Evolutionary conservation across 306 rosid genomes (phyloP).

Genomic region (Senna siamea): DNA sequence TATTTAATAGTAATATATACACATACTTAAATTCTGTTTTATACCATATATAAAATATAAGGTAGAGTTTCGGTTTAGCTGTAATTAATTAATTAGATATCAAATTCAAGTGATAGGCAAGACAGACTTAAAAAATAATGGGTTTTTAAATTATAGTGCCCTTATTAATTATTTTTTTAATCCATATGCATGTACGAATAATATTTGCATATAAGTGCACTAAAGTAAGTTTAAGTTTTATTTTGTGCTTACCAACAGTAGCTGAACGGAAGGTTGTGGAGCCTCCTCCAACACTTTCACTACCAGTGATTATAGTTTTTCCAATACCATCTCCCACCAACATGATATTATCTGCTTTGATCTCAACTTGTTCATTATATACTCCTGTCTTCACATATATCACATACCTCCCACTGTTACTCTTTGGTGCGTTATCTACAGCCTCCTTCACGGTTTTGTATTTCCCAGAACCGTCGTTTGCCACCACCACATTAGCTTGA

Average conservation of each 20-base stretch:
- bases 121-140: too few species aligned
- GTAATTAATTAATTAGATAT: too few species aligned
- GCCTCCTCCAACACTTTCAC: constrained; percentile 24
- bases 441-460: constrained; percentile 54
- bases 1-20: too few species aligned
- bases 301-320: constrained; percentile 6
- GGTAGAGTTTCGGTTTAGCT: too few species aligned
- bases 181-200: too few species aligned
- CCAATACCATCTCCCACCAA: constrained; percentile 23
- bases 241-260: constrained; percentile 66
- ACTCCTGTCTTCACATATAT: constrained; percentile 65
- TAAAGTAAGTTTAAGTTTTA: too few species aligned
- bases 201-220: too few species aligned
- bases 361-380: constrained; percentile 49
- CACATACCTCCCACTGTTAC: constrained; percentile 51
- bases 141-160: too few species aligned
- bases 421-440: constrained; percentile 29
- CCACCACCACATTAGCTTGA: constrained; percentile 57
- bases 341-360: not conserved
- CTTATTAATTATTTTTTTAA: too few species aligned
- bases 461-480: constrained; percentile 58
- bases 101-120: too few species aligned
- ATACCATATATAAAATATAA: too few species aligned
- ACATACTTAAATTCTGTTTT: too few species aligned
- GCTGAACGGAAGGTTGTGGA: constrained; percentile 52